A percentile compares a stretch with the other conserved stretches of the same genome.
phyloP scores from a whole-genome alignment of 2,329 filamentous ascomycete genomes.

The Xylariaceae sp. region DNA sequence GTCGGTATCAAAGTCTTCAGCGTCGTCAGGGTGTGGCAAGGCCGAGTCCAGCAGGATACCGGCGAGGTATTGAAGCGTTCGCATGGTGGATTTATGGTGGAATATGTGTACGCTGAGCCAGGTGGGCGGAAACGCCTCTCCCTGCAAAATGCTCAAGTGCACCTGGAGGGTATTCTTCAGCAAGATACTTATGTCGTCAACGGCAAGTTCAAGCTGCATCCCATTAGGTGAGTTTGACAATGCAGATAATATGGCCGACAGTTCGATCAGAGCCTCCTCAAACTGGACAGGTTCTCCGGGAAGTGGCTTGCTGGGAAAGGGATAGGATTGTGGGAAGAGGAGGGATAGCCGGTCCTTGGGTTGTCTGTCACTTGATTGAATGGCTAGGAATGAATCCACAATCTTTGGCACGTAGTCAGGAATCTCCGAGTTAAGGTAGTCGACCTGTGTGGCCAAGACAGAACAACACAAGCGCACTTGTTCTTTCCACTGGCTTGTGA shows the following conservation, averaged over 20 bases:
- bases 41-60: slow-evolving; percentile 77
- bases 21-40: slow-evolving; percentile 84
- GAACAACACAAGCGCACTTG: slow-evolving; percentile 93
- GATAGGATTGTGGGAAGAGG: slow-evolving; percentile 85
- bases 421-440: slow-evolving; percentile 73
- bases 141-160: slow-evolving; percentile 82
- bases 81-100: slow-evolving; percentile 86
- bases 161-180: slow-evolving; percentile 77
- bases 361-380: slow-evolving; percentile 54
- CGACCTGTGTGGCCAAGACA: slow-evolving; percentile 80
- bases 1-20: slow-evolving; percentile 86
- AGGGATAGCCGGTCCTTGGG: slow-evolving; percentile 71
- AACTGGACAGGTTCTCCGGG: slow-evolving; percentile 56
- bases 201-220: slow-evolving; percentile 70
- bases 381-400: slow-evolving; percentile 79
- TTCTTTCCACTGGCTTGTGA: slow-evolving; percentile 84
- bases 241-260: slow-evolving; percentile 81
- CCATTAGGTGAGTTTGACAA: slow-evolving; percentile 70
- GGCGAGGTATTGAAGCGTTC: slow-evolving; percentile 76
- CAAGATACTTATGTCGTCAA: slow-evolving; percentile 70
- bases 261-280: slow-evolving; percentile 83
- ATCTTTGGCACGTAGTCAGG: slow-evolving; percentile 89
- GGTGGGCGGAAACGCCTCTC: slow-evolving; percentile 80
- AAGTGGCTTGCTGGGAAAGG: slow-evolving; percentile 73
- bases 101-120: slow-evolving; percentile 95